phyloP scores from a whole-genome alignment of 495 filamentous ascomycete genomes.

The Hypoxylon trugodes region DNA sequence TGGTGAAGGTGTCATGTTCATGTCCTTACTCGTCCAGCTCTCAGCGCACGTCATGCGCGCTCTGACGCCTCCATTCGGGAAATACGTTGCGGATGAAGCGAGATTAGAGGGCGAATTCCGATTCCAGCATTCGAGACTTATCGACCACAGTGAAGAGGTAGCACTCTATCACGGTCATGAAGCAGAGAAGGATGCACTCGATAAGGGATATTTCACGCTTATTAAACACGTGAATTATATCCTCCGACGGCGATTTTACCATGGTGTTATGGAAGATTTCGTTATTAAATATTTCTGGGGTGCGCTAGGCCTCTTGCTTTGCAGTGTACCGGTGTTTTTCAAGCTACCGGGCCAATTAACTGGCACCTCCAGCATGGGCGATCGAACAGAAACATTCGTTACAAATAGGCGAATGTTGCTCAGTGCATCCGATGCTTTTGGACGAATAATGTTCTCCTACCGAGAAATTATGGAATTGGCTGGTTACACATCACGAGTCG shows the following conservation, averaged over 20 bases:
- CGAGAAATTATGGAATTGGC: conserved; percentile 95
- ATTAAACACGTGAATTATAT: conserved; percentile 99
- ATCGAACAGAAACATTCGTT: conserved; percentile 93
- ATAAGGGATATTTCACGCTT: conserved; percentile 98
- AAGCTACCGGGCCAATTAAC: conserved; percentile 76
- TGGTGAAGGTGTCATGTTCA: conserved; percentile 91
- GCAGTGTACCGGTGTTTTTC: conserved; percentile 95
- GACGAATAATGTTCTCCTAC: conserved; percentile 97
- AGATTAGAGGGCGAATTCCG: conserved; percentile 94
- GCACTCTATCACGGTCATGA: conserved; percentile 93
- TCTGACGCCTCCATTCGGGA: conserved; percentile 95
- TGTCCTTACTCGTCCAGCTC: conserved; percentile 91
- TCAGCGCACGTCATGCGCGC: conserved; percentile 93
- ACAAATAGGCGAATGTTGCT: conserved; percentile 92
- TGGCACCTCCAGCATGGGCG: conserved; percentile 77
- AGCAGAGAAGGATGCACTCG: conserved; percentile 94
- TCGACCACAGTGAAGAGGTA: conserved; percentile 94
- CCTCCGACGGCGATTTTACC: conserved; percentile 85
- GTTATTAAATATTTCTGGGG: conserved; percentile 99
- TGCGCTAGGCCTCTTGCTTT: conserved; percentile 89
- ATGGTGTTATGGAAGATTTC: conserved; percentile 99
- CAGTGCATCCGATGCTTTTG: conserved; percentile 93
- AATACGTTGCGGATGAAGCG: conserved; percentile 97
- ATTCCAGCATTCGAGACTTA: conserved; percentile 91
- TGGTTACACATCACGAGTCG: conserved; percentile 92